These are phyloP conservation scores for Monascus ruber DNA, from an alignment of 2,329 filamentous ascomycete genomes.

Conservation along the genomic window DNA sequence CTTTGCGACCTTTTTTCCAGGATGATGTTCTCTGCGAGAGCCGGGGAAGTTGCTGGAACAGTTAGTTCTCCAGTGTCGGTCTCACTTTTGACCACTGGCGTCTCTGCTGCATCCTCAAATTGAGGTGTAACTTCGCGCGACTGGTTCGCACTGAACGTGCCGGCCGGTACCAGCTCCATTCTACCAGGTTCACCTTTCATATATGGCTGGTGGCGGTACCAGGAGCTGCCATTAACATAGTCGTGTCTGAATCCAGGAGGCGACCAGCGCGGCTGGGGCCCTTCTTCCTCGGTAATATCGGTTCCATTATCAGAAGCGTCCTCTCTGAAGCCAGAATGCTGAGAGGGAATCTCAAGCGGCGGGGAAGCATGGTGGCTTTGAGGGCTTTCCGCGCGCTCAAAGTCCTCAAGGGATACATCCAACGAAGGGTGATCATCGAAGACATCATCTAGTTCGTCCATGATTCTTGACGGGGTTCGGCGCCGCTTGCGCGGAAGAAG, in stretches of 20 bases:
- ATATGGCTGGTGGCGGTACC: conserved; percentile 43
- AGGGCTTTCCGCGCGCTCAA: conserved; percentile 39
- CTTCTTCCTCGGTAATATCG: conserved; percentile 15
- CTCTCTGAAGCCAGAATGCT: conserved; percentile 54
- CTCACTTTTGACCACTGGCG: conserved; percentile 18
- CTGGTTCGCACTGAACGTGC: conserved; percentile 35
- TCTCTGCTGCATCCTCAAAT: conserved; percentile 46
- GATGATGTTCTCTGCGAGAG: conserved; percentile 43
- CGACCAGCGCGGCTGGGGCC: conserved; percentile 41
- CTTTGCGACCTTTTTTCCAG: conserved; percentile 48
- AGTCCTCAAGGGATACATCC: conserved; percentile 51
- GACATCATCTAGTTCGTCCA: conserved; percentile 36
- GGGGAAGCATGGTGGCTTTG: conserved; percentile 34
- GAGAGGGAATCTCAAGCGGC: conserved; percentile 43
- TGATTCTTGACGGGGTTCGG: conserved; percentile 29
- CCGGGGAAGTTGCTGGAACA: conserved; percentile 45
- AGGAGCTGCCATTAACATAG: conserved; percentile 44
- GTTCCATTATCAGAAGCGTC: conserved; percentile 35
- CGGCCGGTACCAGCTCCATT: conserved; percentile 31
- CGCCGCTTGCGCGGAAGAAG: conserved; percentile 11
- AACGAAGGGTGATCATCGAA: conserved; percentile 50
- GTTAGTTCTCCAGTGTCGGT: conserved; percentile 37
- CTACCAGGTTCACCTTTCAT: conserved; percentile 24
- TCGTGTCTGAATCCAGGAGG: conserved; percentile 51
- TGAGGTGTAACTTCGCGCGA: conserved; percentile 50